Percentiles rank a stretch among this genome's conserved stretches.
Evolutionary conservation across 441 rosid species (phyloP).

Genomic region (Syzygium syzygioides): DNA sequence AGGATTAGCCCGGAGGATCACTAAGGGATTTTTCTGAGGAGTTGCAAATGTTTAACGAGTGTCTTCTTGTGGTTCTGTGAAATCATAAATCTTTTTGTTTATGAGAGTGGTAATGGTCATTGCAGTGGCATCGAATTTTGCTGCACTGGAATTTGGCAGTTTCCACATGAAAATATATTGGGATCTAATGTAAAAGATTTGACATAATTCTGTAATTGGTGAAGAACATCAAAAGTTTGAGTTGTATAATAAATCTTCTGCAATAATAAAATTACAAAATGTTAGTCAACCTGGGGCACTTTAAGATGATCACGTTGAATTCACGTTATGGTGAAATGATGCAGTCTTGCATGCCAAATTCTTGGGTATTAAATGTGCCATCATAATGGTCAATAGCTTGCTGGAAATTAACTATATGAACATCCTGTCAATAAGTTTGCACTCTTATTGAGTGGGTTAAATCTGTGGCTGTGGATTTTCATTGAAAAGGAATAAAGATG

Average conservation of each 20-base stretch:
- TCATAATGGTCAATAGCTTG: neutral
- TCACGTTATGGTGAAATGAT: neutral
- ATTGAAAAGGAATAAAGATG: neutral
- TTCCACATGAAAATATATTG: neutral
- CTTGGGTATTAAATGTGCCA: neutral
- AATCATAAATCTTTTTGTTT: neutral
- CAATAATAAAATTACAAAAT: neutral
- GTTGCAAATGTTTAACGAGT: neutral
- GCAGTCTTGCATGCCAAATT: neutral
- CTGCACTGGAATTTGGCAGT: neutral
- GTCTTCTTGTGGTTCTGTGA: neutral
- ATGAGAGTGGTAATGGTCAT: neutral
- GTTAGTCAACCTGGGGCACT: neutral
- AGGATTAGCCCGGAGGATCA: neutral
- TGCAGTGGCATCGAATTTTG: neutral
- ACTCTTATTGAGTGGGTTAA: neutral
- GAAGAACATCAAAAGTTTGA: neutral
- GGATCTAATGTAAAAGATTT: neutral
- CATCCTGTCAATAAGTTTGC: neutral
- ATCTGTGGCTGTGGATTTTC: neutral
- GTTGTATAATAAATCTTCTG: neutral
- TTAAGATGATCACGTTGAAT: neutral
- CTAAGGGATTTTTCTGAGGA: neutral
- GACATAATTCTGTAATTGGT: neutral
- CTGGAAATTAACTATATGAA: neutral